Percentiles rank a stretch among this genome's conserved stretches.
These are phyloP conservation scores for Tulasnella sp. DNA, from an alignment of 768 basidiomycete species.

Conservation along the genomic window DNA sequence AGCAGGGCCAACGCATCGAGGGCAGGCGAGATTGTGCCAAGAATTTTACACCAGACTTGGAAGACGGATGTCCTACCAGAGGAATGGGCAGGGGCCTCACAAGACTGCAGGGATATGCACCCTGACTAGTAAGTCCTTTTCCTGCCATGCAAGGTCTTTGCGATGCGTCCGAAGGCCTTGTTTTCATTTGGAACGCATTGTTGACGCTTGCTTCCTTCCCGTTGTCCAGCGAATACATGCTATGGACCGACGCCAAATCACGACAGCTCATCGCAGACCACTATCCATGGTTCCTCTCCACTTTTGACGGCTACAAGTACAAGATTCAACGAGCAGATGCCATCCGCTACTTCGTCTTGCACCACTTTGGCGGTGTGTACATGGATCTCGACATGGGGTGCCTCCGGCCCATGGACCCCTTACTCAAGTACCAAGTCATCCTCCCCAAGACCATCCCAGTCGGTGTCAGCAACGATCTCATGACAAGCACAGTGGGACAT, in stretches of 20 bases:
- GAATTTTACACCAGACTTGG: slow-evolving; percentile 98
- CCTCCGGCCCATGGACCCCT: slow-evolving; percentile 71
- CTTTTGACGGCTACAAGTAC: slow-evolving; percentile 87
- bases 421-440: slow-evolving; percentile 79
- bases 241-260: slow-evolving; percentile 92
- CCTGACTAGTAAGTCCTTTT: slow-evolving; percentile 76
- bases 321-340: slow-evolving; percentile 92
- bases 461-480: slow-evolving; percentile 95
- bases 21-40: slow-evolving; percentile 71
- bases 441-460: slow-evolving; percentile 95
- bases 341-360: slow-evolving; percentile 95
- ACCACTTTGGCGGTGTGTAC: slow-evolving; percentile 93
- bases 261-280: slow-evolving; percentile 80
- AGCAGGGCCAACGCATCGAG: slow-evolving; percentile 48
- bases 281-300: slow-evolving; percentile 90
- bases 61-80: slow-evolving; percentile 79
- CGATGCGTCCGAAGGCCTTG: not conserved
- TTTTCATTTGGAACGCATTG: not conserved
- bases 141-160: not conserved
- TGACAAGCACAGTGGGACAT: slow-evolving; percentile 77
- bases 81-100: slow-evolving; percentile 71
- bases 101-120: slow-evolving; percentile 85
- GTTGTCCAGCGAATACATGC: slow-evolving; percentile 75
- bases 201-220: not conserved
- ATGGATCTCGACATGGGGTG: slow-evolving; percentile 97